A percentile compares a stretch with the other conserved stretches of the same genome.
These are phyloP conservation scores for Lachnellula hyalina DNA, from an alignment of 2,329 filamentous ascomycete species.

Conservation along the genomic window DNA sequence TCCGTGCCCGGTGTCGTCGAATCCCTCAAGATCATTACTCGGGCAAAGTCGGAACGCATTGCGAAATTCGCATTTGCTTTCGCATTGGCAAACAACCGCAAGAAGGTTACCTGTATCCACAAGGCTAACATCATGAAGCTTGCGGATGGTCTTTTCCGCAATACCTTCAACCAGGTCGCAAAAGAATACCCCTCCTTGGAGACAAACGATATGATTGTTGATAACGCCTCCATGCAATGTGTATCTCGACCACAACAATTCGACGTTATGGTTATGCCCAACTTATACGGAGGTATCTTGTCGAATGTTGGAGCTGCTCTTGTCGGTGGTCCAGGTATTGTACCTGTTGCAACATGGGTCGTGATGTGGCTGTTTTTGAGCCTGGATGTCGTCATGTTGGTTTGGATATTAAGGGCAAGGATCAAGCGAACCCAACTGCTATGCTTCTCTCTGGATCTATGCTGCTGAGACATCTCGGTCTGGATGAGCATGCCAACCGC, in stretches of 20 bases:
- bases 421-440: slow-evolving; percentile 97
- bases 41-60: slow-evolving; percentile 97
- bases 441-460: slow-evolving; percentile 93
- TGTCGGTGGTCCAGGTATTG: slow-evolving; percentile 92
- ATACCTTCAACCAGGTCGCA: slow-evolving; percentile 88
- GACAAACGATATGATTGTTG: slow-evolving; percentile 99
- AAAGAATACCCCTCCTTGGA: slow-evolving; percentile 95
- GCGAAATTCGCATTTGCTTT: slow-evolving; percentile 98
- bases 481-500: slow-evolving; percentile 97
- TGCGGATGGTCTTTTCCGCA: slow-evolving; percentile 96
- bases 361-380: slow-evolving; percentile 97
- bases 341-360: slow-evolving; percentile 99
- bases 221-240: slow-evolving; percentile 99
- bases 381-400: slow-evolving; percentile 98
- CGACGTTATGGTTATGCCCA: slow-evolving; percentile 99
- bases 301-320: slow-evolving; percentile 98
- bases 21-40: slow-evolving; percentile 99
- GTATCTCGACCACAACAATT: slow-evolving; percentile 96
- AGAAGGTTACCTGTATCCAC: slow-evolving; percentile 99
- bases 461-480: slow-evolving; percentile 93
- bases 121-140: slow-evolving; percentile 99
- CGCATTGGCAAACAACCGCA: slow-evolving; percentile 95
- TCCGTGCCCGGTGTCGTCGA: slow-evolving; percentile 94
- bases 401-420: slow-evolving; percentile 99
- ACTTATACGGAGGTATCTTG: slow-evolving; percentile 96